Conservation (phyloP, 169 alveolate species). For the Eimeria falciformis region DNA sequence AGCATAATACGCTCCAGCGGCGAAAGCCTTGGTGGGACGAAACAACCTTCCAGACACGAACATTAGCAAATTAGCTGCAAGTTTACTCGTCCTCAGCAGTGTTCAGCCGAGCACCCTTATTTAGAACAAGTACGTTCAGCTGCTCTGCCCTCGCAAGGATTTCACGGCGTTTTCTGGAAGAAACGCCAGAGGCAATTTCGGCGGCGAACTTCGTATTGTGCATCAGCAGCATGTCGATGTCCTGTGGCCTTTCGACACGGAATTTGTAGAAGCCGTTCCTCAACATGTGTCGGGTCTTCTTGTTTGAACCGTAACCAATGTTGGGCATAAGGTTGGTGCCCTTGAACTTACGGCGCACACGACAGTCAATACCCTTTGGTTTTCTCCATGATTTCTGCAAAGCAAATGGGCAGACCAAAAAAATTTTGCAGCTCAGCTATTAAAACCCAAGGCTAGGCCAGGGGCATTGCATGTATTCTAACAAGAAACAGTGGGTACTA, state of each 20-base stretch:
- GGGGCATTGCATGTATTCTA: not conserved
- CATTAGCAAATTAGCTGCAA: not conserved
- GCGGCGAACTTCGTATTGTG: conserved; percentile 96
- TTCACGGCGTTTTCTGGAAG: conserved; percentile 93
- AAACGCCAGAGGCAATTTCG: conserved; percentile 95
- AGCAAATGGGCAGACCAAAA: not conserved
- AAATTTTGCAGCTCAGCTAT: not conserved
- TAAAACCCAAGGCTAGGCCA: not conserved
- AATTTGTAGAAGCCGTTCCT: conserved; percentile 96
- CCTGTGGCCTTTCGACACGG: conserved; percentile 88
- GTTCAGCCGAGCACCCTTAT: conserved; percentile 82
- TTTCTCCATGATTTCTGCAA: conserved; percentile 95
- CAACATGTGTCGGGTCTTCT: conserved; percentile 94
- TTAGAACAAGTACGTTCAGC: conserved; percentile 93
- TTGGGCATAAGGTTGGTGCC: conserved; percentile 96
- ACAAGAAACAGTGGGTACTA: not conserved
- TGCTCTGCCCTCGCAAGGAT: conserved; percentile 96
- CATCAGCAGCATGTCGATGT: conserved; percentile 96
- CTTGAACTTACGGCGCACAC: conserved; percentile 97
- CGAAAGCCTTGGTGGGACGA: not conserved
- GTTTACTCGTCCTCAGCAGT: conserved; percentile 76
- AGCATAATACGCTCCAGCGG: not conserved
- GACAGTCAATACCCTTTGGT: conserved; percentile 98
- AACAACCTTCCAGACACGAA: conserved; percentile 2
- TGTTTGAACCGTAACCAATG: conserved; percentile 97